A percentile compares a stretch with the other conserved stretches of the same genome.
These are phyloP conservation scores for Debaryomycetaceae sp. DNA, from an alignment of 1,139 yeast species.

Conservation along the genomic window DNA sequence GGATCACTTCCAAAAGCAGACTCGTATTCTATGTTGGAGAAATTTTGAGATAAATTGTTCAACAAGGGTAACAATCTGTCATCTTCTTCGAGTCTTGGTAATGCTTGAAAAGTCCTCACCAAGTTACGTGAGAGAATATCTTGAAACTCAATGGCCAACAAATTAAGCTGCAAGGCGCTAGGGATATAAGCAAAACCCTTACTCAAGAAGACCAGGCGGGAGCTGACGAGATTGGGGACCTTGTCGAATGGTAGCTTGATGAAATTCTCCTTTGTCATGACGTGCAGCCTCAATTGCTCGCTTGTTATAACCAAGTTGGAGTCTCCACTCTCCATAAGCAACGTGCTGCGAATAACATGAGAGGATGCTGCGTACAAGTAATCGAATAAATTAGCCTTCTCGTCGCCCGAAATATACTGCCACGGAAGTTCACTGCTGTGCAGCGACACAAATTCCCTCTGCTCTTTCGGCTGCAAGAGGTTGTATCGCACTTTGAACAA, in stretches of 20 bases:
- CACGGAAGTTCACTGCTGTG: slow-evolving; percentile 58
- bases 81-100: slow-evolving; percentile 89
- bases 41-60: slow-evolving; percentile 73
- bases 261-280: slow-evolving; percentile 53
- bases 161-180: slow-evolving; percentile 68
- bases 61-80: slow-evolving; percentile 83
- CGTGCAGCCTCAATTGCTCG: slow-evolving; percentile 42
- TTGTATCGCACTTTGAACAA: slow-evolving; percentile 73
- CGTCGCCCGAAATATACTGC: slow-evolving; percentile 65
- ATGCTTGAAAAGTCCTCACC: slow-evolving; percentile 65
- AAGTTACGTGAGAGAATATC: slow-evolving; percentile 51
- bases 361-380: slow-evolving; percentile 55
- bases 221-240: slow-evolving; percentile 70
- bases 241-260: slow-evolving; percentile 85
- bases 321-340: slow-evolving; percentile 25
- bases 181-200: slow-evolving; percentile 85
- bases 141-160: slow-evolving; percentile 66
- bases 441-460: slow-evolving; percentile 59
- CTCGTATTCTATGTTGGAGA: slow-evolving; percentile 56
- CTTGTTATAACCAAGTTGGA: slow-evolving; percentile 28
- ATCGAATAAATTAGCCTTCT: slow-evolving; percentile 49
- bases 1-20: slow-evolving; percentile 25
- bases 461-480: slow-evolving; percentile 65
- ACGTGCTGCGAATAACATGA: slow-evolving; percentile 28
- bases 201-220: slow-evolving; percentile 62